These are phyloP conservation scores for Penicillium parvum DNA, from an alignment of 495 filamentous ascomycete species.

Conservation along the genomic window DNA sequence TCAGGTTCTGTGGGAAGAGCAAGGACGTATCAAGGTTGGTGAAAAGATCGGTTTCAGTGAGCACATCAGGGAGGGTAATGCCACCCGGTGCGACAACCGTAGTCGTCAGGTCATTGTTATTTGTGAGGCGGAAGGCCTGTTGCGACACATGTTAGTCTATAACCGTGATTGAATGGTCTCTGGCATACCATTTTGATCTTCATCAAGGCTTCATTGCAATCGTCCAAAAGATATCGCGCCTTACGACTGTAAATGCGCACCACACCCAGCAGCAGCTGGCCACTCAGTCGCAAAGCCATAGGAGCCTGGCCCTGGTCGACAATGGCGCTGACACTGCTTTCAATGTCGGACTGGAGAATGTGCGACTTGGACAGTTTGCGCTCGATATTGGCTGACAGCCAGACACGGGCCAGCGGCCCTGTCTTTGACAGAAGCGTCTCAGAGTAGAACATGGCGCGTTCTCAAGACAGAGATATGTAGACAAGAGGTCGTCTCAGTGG, in stretches of 20 bases:
- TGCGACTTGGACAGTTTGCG: constrained; percentile 95
- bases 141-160: neutral
- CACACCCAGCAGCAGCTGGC: constrained; percentile 89
- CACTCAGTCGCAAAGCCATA: constrained; percentile 89
- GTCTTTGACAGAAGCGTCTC: constrained; percentile 94
- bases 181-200: constrained; percentile 95
- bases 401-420: constrained; percentile 93
- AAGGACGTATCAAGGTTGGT: constrained; percentile 69
- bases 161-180: neutral
- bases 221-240: constrained; percentile 90
- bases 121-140: constrained; percentile 72
- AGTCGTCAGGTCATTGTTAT: constrained; percentile 74
- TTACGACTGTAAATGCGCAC: constrained; percentile 97
- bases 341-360: constrained; percentile 86
- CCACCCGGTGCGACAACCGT: constrained; percentile 62
- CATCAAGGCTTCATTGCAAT: constrained; percentile 93
- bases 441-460: constrained; percentile 87
- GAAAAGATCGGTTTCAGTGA: constrained; percentile 86
- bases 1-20: constrained; percentile 62
- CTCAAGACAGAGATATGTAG: constrained; percentile 6
- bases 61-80: constrained; percentile 77
- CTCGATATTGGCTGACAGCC: constrained; percentile 96
- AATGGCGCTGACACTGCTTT: constrained; percentile 89
- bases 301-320: constrained; percentile 91
- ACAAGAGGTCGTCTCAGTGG: constrained; percentile 9